phyloP scores from a whole-genome alignment of 1,284 basidiomycete species.

The Stygiomarasmius scandens region DNA sequence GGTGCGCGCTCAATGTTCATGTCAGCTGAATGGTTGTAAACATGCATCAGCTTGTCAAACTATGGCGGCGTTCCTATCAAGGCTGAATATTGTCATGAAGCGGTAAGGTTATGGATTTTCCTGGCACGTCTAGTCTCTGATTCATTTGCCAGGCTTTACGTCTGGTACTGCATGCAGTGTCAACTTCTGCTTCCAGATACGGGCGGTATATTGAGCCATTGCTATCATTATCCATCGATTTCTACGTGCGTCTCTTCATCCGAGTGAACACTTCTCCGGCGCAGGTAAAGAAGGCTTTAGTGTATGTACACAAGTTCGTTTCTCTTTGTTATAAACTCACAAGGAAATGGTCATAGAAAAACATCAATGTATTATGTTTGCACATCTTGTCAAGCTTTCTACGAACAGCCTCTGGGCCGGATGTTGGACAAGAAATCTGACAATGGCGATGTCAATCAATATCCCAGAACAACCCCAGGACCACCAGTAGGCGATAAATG shows the following conservation, averaged over 20 bases:
- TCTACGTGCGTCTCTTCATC: slow-evolving; percentile 94
- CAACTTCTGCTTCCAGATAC: slow-evolving; percentile 88
- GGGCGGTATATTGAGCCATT: slow-evolving; percentile 91
- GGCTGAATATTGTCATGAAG: slow-evolving; percentile 94
- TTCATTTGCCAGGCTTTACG: slow-evolving; percentile 71
- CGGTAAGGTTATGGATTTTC: slow-evolving; percentile 47
- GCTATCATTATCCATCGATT: slow-evolving; percentile 95
- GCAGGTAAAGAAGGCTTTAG: slow-evolving; percentile 86
- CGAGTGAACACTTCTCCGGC: slow-evolving; percentile 75
- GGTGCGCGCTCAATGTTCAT: slow-evolving; percentile 45
- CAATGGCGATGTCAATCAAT: slow-evolving; percentile 56
- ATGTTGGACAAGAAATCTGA: slow-evolving; percentile 59
- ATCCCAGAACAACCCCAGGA: slow-evolving; percentile 76
- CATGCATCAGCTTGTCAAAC: slow-evolving; percentile 77
- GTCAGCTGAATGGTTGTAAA: neutral
- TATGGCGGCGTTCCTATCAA: slow-evolving; percentile 95
- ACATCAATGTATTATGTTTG: slow-evolving; percentile 85
- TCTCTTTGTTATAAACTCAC: slow-evolving; percentile 8
- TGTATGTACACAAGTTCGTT: slow-evolving; percentile 48
- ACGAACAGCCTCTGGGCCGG: slow-evolving; percentile 80
- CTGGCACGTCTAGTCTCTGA: slow-evolving; percentile 1
- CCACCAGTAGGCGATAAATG: slow-evolving; percentile 74
- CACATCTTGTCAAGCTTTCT: slow-evolving; percentile 76
- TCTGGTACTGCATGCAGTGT: slow-evolving; percentile 84
- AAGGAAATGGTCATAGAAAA: slow-evolving; percentile 55